Evolutionary conservation across 192 early-diverging fungal genomes (phyloP).

Genomic region (Powellomyces hirtus): DNA sequence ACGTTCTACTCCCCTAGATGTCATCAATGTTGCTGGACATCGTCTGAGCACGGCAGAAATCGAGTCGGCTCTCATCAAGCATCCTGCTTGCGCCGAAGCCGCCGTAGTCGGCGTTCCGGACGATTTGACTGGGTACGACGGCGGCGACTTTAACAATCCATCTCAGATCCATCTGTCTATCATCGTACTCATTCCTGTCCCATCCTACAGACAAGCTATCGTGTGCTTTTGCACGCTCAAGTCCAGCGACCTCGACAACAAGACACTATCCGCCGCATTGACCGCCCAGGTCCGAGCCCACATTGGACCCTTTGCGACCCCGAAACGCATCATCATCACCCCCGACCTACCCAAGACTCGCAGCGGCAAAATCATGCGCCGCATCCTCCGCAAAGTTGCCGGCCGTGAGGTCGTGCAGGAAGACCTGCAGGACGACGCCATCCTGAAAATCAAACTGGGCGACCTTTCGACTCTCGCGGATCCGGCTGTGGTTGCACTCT

Average conservation of each 20-base stretch:
- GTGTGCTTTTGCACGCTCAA: slow-evolving; percentile 49
- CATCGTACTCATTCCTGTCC: too few relatives aligned
- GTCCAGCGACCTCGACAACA: slow-evolving; percentile 30
- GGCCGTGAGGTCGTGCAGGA: slow-evolving; percentile 63
- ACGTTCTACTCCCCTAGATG: too few relatives aligned
- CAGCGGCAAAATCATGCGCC: slow-evolving; percentile 94
- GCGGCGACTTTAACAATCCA: not conserved
- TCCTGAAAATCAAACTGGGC: slow-evolving; percentile 68
- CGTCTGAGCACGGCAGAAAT: slow-evolving; percentile 92
- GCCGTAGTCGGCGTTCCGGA: slow-evolving; percentile 86
- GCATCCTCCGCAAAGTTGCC: slow-evolving; percentile 92
- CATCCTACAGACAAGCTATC: slow-evolving; percentile 84
- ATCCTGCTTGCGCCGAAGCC: slow-evolving; percentile 80
- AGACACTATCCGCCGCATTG: slow-evolving; percentile 60
- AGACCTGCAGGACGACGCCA: slow-evolving; percentile 38
- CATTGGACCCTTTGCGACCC: slow-evolving; percentile 92
- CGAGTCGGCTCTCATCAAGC: slow-evolving; percentile 71
- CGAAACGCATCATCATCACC: slow-evolving; percentile 81
- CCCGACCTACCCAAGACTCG: slow-evolving; percentile 93
- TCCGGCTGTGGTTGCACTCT: slow-evolving; percentile 56
- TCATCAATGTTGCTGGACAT: slow-evolving; percentile 96
- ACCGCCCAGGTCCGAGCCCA: slow-evolving; percentile 75
- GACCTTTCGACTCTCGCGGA: slow-evolving; percentile 88
- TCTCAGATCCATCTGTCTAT: not conserved
- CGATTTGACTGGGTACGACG: slow-evolving; percentile 90